Evolutionary conservation across 768 basidiomycete genomes (phyloP).

Genomic region (Coprinopsis cinerea): DNA sequence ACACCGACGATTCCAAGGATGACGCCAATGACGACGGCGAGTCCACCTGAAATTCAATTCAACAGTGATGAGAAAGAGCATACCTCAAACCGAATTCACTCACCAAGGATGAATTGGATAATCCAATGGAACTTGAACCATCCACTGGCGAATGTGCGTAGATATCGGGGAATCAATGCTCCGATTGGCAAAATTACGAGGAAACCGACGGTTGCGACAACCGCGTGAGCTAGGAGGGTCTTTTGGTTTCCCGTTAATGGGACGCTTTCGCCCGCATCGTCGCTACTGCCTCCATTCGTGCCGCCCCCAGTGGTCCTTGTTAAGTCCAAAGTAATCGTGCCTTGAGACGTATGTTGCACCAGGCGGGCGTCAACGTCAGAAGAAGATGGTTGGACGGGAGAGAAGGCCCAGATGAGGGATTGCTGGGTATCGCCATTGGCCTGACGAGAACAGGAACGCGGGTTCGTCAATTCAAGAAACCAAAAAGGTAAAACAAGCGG

Average conservation of each 20-base stretch:
- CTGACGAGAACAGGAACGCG: slow-evolving; percentile 21
- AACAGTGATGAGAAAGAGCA: not conserved
- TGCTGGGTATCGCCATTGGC: slow-evolving; percentile 35
- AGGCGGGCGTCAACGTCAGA: slow-evolving; percentile 40
- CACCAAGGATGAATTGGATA: slow-evolving; percentile 43
- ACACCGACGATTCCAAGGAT: slow-evolving; percentile 39
- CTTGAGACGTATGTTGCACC: slow-evolving; percentile 40
- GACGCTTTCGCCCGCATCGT: slow-evolving; percentile 14
- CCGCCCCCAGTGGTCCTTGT: slow-evolving; percentile 26
- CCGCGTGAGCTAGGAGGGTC: slow-evolving; percentile 49
- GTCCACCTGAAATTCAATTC: slow-evolving; percentile 30
- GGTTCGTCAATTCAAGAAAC: not conserved
- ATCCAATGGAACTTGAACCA: slow-evolving; percentile 55
- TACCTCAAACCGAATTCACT: slow-evolving; percentile 8
- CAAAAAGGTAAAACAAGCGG: not conserved
- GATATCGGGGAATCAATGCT: slow-evolving; percentile 47
- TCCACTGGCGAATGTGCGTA: slow-evolving; percentile 36
- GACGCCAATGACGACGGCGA: slow-evolving; percentile 36
- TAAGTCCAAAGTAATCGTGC: slow-evolving; percentile 41
- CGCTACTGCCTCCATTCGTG: slow-evolving; percentile 12
- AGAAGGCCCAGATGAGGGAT: slow-evolving; percentile 56
- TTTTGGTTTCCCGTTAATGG: slow-evolving; percentile 44
- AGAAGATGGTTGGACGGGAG: slow-evolving; percentile 41
- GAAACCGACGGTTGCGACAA: slow-evolving; percentile 45
- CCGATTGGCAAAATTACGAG: slow-evolving; percentile 48